These are phyloP conservation scores for Collariella sp. DNA, from an alignment of 495 filamentous ascomycete genomes.

Conservation along the genomic window DNA sequence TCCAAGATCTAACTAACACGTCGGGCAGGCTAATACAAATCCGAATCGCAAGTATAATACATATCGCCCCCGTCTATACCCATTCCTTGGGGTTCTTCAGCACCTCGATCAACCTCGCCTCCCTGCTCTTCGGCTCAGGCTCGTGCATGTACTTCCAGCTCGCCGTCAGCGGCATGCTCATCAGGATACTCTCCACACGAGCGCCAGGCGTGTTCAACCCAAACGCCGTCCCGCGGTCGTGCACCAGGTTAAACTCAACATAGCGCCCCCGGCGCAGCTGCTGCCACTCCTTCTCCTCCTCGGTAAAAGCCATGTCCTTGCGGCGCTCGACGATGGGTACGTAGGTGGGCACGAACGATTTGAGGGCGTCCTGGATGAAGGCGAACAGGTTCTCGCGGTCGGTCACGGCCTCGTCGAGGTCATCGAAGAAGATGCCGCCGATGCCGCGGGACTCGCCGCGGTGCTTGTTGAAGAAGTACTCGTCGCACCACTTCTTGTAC, in stretches of 20 bases:
- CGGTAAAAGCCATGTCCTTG: conserved; percentile 85
- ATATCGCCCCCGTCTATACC: conserved; percentile 50
- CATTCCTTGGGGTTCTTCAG: conserved; percentile 81
- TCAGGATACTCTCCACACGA: conserved; percentile 90
- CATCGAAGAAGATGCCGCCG: conserved; percentile 98
- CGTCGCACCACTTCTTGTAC: conserved; percentile 98
- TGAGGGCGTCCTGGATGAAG: conserved; percentile 78
- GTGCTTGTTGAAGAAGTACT: conserved; percentile 92
- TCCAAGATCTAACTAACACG: neutral
- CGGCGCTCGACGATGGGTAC: conserved; percentile 76
- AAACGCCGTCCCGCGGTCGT: conserved; percentile 93
- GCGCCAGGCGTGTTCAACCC: conserved; percentile 88
- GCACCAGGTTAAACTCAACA: conserved; percentile 97
- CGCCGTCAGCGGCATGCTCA: conserved; percentile 91
- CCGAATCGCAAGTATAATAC: conserved; percentile 4
- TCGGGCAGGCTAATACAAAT: neutral
- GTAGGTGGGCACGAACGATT: conserved; percentile 86
- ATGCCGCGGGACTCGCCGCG: conserved; percentile 81
- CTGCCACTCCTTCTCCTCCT: conserved; percentile 88
- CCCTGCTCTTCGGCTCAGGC: conserved; percentile 61
- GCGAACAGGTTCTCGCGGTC: conserved; percentile 86
- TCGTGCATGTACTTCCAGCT: conserved; percentile 94
- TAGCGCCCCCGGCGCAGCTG: conserved; percentile 87
- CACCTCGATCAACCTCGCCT: conserved; percentile 71
- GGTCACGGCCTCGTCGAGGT: conserved; percentile 70